phyloP scores from a whole-genome alignment of 768 basidiomycete species.

The Leucocoprinus leucothites region DNA sequence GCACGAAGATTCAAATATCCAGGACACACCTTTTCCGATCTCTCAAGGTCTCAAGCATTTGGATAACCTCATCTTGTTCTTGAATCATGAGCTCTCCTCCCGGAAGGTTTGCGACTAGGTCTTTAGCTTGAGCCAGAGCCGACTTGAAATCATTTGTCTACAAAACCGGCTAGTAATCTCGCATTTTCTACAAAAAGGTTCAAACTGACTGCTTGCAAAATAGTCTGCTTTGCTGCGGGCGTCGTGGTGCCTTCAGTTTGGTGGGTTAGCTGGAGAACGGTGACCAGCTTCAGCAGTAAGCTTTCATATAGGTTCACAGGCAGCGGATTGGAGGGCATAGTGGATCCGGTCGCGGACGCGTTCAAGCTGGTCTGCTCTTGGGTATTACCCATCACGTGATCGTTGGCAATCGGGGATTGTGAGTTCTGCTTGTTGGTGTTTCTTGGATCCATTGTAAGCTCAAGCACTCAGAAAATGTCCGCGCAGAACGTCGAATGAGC shows the following conservation, averaged over 20 bases:
- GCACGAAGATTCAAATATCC: background rate
- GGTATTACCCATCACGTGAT: slow-evolving; percentile 4
- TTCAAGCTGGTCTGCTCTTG: background rate
- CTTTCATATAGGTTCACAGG: slow-evolving; percentile 51
- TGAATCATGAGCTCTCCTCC: slow-evolving; percentile 69
- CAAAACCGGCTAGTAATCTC: background rate
- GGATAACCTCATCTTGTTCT: slow-evolving; percentile 71
- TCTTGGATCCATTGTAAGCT: background rate
- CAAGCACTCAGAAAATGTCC: too few species aligned
- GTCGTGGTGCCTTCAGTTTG: slow-evolving; percentile 50
- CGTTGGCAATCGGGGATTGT: background rate
- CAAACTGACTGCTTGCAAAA: slow-evolving; percentile 58
- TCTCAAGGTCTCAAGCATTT: slow-evolving; percentile 60
- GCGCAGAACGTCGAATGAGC: too few species aligned
- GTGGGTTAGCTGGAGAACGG: slow-evolving; percentile 59
- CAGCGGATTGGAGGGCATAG: slow-evolving; percentile 32
- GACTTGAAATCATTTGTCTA: slow-evolving; percentile 75
- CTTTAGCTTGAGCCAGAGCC: slow-evolving; percentile 54
- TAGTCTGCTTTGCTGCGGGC: slow-evolving; percentile 59
- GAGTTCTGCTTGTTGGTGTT: background rate
- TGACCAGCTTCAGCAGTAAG: slow-evolving; percentile 57
- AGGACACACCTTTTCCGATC: slow-evolving; percentile 57
- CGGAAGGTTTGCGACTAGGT: slow-evolving; percentile 53
- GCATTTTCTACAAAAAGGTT: background rate
- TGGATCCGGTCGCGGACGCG: slow-evolving; percentile 2